phyloP scores from a whole-genome alignment of 2,329 filamentous ascomycete species.

The Phyllosticta citribraziliensis region DNA sequence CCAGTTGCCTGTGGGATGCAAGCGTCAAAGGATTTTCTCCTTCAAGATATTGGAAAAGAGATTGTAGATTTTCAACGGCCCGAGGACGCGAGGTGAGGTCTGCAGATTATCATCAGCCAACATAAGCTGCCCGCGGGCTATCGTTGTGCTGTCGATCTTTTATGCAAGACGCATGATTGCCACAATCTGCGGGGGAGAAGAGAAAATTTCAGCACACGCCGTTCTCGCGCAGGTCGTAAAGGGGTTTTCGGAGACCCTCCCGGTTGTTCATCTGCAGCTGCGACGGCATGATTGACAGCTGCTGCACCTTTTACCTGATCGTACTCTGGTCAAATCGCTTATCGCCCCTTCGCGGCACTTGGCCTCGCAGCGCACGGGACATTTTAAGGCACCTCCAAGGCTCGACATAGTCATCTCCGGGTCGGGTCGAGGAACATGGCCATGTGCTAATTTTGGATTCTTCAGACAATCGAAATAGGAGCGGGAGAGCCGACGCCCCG shows the following conservation, averaged over 20 bases:
- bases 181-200: not conserved
- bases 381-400: not conserved
- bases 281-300: not conserved
- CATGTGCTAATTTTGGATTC: not conserved
- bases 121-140: not conserved
- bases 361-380: not conserved
- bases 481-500: not conserved
- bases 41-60: not conserved
- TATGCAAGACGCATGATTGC: constrained; percentile 2
- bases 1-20: not conserved
- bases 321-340: not conserved
- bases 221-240: not conserved
- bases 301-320: not conserved
- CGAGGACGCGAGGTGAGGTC: constrained; percentile 3
- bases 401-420: not conserved
- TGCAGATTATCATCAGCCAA: constrained; percentile 9
- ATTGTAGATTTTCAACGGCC: not conserved
- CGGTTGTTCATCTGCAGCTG: not conserved
- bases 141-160: constrained; percentile 6
- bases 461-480: not conserved
- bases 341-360: not conserved
- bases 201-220: not conserved
- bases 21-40: not conserved
- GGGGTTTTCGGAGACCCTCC: not conserved
- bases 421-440: not conserved